These are phyloP conservation scores for Cicer arietinum DNA, from an alignment of 306 rosid species.

Conservation along the genomic window DNA sequence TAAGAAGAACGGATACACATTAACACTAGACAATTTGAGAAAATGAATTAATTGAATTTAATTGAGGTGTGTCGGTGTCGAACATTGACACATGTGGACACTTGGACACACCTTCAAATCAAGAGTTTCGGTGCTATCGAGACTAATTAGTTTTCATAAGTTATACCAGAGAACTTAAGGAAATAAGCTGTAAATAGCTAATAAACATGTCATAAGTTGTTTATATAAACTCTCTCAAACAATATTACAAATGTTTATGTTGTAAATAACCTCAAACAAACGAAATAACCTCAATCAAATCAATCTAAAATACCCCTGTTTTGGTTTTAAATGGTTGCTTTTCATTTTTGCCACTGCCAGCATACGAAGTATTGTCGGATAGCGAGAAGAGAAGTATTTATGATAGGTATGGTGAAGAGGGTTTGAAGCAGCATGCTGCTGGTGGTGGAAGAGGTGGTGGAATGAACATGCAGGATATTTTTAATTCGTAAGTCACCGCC, in stretches of 20 bases:
- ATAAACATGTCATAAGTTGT: neutral
- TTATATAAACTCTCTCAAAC: neutral
- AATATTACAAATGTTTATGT: neutral
- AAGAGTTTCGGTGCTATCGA: no score
- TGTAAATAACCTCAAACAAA: neutral
- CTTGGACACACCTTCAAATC: no score
- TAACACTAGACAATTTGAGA: no score
- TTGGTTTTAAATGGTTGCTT: slow-evolving; percentile 31
- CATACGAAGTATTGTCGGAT: slow-evolving; percentile 89
- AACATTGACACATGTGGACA: no score
- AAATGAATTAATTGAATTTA: no score
- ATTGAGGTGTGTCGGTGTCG: no score
- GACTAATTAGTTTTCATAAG: neutral
- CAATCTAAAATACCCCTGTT: neutral
- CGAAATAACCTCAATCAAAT: neutral
- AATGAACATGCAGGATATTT: slow-evolving; percentile 89
- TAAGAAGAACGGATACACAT: no score
- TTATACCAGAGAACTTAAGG: neutral
- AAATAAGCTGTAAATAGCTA: neutral
- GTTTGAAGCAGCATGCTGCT: slow-evolving; percentile 97
- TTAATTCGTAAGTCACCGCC: slow-evolving; percentile 67
- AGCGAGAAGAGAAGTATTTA: slow-evolving; percentile 84
- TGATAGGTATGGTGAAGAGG: slow-evolving; percentile 92
- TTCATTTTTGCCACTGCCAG: slow-evolving; percentile 47
- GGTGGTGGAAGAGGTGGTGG: slow-evolving; percentile 91